Evolutionary conservation across 345 rosid genomes (phyloP).

Genomic region (Populus alba): DNA sequence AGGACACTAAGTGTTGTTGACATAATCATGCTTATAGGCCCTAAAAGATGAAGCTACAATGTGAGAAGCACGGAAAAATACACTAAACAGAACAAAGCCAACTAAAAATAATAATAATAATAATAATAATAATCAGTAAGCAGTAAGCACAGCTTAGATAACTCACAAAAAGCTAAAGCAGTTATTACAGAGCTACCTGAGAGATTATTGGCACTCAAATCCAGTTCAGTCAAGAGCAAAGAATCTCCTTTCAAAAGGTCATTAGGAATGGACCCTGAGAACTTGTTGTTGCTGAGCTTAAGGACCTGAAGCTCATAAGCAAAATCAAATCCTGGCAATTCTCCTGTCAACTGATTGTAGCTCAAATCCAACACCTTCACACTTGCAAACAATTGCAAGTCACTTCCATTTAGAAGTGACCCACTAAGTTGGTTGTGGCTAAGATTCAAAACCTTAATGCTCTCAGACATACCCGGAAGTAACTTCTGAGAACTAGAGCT

Average conservation of each 20-base stretch:
- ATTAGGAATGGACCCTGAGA: constrained; percentile 82
- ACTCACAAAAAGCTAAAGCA: constrained; percentile 9
- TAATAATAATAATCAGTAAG: background rate
- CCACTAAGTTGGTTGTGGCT: constrained; percentile 88
- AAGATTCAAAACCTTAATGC: constrained; percentile 66
- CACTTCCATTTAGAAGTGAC: constrained; percentile 60
- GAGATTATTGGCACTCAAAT: constrained; percentile 91
- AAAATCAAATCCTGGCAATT: constrained; percentile 84
- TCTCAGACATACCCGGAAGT: constrained; percentile 77
- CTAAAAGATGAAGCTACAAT: constrained; percentile 45
- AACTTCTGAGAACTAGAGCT: constrained; percentile 61
- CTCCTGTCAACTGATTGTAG: constrained; percentile 88
- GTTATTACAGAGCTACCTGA: constrained; percentile 52
- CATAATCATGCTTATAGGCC: constrained; percentile 67
- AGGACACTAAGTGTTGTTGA: constrained; percentile 70
- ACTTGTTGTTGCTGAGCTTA: constrained; percentile 79
- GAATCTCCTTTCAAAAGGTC: constrained; percentile 89
- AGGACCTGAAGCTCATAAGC: constrained; percentile 91
- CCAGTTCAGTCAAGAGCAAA: constrained; percentile 64
- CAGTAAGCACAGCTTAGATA: background rate
- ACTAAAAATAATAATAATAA: background rate
- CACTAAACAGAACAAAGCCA: background rate
- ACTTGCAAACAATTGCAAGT: constrained; percentile 64
- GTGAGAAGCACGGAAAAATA: constrained; percentile 15
- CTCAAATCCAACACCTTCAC: constrained; percentile 85